Evolutionary conservation across 2,329 filamentous ascomycete genomes (phyloP).

Genomic region (Paecilomyces niveus): DNA sequence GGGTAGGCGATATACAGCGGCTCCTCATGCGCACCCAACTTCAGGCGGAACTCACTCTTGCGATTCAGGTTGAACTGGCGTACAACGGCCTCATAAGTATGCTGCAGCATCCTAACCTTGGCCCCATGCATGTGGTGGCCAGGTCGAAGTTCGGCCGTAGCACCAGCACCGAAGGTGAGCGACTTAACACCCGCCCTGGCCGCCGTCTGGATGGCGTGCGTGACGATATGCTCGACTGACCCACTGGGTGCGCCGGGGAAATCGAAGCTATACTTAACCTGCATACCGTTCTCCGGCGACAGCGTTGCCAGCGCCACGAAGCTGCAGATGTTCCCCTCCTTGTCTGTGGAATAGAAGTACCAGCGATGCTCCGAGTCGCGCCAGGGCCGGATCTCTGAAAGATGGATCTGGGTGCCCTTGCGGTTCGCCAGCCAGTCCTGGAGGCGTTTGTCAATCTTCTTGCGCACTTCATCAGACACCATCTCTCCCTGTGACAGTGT

Average conservation of each 20-base stretch:
- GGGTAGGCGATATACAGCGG: slow-evolving; percentile 87
- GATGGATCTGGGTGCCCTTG: slow-evolving; percentile 79
- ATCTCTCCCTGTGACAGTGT: slow-evolving; percentile 61
- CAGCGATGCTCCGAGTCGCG: slow-evolving; percentile 73
- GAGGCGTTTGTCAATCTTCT: slow-evolving; percentile 65
- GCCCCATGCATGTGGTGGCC: slow-evolving; percentile 77
- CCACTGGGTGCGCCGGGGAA: slow-evolving; percentile 83
- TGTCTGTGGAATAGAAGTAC: slow-evolving; percentile 74
- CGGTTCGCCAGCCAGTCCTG: slow-evolving; percentile 72
- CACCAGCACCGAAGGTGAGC: slow-evolving; percentile 84
- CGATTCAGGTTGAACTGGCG: slow-evolving; percentile 74
- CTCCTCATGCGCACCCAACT: slow-evolving; percentile 79
- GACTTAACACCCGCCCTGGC: slow-evolving; percentile 52
- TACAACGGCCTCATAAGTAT: slow-evolving; percentile 73
- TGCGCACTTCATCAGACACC: slow-evolving; percentile 58
- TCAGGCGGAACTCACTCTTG: slow-evolving; percentile 85
- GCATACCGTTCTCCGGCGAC: slow-evolving; percentile 74
- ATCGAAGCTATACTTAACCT: slow-evolving; percentile 93
- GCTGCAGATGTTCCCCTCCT: slow-evolving; percentile 63
- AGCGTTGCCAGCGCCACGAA: slow-evolving; percentile 80
- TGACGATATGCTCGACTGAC: slow-evolving; percentile 76
- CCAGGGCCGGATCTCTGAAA: slow-evolving; percentile 87
- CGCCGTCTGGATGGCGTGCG: slow-evolving; percentile 59
- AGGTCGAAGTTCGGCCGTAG: slow-evolving; percentile 63
- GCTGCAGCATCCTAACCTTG: slow-evolving; percentile 71